Evolutionary conservation across 2,329 filamentous ascomycete genomes (phyloP), one percentile per base, ranked within the genome.

Genomic region (Trichophyton rubrum): DNA sequence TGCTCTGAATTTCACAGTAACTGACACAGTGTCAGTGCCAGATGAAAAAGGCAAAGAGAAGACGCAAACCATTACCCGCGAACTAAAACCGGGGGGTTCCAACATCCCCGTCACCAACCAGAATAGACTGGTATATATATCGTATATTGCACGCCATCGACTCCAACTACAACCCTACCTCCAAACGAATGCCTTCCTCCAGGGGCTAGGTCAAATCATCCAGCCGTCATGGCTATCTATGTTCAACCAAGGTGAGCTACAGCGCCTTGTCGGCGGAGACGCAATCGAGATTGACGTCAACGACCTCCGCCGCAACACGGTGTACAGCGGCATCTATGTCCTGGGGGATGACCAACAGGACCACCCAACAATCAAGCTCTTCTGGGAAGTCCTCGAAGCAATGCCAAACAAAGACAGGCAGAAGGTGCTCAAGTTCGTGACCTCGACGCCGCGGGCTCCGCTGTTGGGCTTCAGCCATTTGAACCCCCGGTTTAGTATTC

Each of bases 201-300:
- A 85, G 60, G 93, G 93, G 0, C 83, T 99, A 1, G 85, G 88
- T 22, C 81, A 86, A 65, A 95, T 99, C 69, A 93, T 99, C 65
- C 87, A 91, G 62, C 91, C 92, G 0, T 84, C 84, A 2, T 99
- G 93, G 93, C 81, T 99, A 3, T 90, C 87, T 68, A 97, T 99
- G 93, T 99, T 99, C 79, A 99, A 99, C 73, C 92, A 96, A 72
- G 84, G 84, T 2, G 93, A 99, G 72, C 81, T 99, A 3, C 93
- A 97, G 74, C 93, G 89, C 1, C 85, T 99, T 4, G 88, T 99
- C 15, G 89, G 90, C 59, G 93, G 93, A 49, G 90, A 95, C 67
- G 86, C 85, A 30, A 86, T 86, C 8, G 85, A 89, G 63, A 95
- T 99, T 62, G 87, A 96, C 68, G 81, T 99, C 40, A 84, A 87